Evolutionary conservation across 805 yeast species (phyloP).

Genomic region (Tetrapisispora nanseiensis): DNA sequence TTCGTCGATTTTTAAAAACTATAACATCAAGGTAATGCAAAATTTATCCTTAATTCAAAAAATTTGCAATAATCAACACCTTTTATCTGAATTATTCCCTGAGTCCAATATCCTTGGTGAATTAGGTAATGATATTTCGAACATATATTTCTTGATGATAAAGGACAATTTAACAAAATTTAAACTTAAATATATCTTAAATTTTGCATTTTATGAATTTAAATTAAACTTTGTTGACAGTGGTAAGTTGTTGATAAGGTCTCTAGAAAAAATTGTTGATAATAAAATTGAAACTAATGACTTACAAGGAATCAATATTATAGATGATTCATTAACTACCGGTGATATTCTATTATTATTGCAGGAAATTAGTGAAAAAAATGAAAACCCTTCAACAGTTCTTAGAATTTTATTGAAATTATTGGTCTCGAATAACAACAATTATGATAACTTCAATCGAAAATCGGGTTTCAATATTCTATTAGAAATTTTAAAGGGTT

Average conservation of each 20-base stretch:
- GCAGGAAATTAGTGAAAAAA: slow-evolving; percentile 22
- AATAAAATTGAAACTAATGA: slow-evolving; percentile 34
- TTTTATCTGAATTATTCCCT: slow-evolving; percentile 30
- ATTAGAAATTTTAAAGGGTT: slow-evolving; percentile 38
- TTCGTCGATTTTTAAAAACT: slow-evolving; percentile 40
- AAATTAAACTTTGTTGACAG: slow-evolving; percentile 24
- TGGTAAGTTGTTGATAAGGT: slow-evolving; percentile 25
- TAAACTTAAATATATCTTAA: slow-evolving; percentile 41
- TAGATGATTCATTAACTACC: slow-evolving; percentile 45
- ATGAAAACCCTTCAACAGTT: slow-evolving; percentile 12
- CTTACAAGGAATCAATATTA: slow-evolving; percentile 36
- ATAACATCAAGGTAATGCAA: slow-evolving; percentile 44
- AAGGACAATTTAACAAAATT: slow-evolving; percentile 45
- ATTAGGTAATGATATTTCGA: slow-evolving; percentile 19
- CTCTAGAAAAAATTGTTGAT: slow-evolving; percentile 24
- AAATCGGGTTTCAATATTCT: slow-evolving; percentile 37
- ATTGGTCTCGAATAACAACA: slow-evolving; percentile 38
- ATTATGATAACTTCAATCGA: slow-evolving; percentile 40
- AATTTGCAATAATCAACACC: slow-evolving; percentile 21
- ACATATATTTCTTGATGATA: slow-evolving; percentile 27
- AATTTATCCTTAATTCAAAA: slow-evolving; percentile 40
- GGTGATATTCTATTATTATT: slow-evolving; percentile 57
- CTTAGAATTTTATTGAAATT: slow-evolving; percentile 42
- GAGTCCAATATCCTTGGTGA: slow-evolving; percentile 33
- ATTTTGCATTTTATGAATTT: slow-evolving; percentile 42